phyloP scores from a whole-genome alignment of 2,329 filamentous ascomycete species.

The Colletotrichum sp. region DNA sequence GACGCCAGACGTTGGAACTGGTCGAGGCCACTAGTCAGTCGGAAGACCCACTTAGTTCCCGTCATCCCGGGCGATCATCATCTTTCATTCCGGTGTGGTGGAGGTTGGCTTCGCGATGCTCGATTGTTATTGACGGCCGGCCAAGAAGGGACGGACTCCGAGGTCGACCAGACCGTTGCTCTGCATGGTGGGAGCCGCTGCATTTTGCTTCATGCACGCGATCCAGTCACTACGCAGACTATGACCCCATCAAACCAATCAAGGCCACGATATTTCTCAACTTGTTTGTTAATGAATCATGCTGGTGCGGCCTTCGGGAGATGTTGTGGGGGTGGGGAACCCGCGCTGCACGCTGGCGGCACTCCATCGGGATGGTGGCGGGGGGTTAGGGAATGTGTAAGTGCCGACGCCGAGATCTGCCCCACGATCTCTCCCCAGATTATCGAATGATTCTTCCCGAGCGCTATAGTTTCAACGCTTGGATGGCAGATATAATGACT shows the following conservation, averaged over 20 bases:
- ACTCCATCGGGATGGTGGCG: not conserved
- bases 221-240: not conserved
- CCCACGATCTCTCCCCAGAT: not conserved
- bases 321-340: not conserved
- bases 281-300: not conserved
- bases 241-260: not conserved
- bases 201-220: not conserved
- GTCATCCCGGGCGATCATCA: not conserved
- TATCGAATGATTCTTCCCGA: not conserved
- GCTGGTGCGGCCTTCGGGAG: not conserved
- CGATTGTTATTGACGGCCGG: not conserved
- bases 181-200: not conserved
- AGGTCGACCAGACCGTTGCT: not conserved
- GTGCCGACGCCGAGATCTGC: not conserved
- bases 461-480: fast-evolving
- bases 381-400: not conserved
- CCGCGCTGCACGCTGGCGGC: fast-evolving
- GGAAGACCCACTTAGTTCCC: not conserved
- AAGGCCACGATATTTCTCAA: not conserved
- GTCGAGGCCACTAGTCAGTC: not conserved
- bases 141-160: not conserved
- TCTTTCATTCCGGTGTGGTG: not conserved
- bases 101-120: not conserved
- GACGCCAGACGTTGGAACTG: not conserved
- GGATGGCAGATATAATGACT: not conserved